These are phyloP conservation scores for Epichloe elymi DNA, from an alignment of 2,329 filamentous ascomycete species.

Conservation along the genomic window DNA sequence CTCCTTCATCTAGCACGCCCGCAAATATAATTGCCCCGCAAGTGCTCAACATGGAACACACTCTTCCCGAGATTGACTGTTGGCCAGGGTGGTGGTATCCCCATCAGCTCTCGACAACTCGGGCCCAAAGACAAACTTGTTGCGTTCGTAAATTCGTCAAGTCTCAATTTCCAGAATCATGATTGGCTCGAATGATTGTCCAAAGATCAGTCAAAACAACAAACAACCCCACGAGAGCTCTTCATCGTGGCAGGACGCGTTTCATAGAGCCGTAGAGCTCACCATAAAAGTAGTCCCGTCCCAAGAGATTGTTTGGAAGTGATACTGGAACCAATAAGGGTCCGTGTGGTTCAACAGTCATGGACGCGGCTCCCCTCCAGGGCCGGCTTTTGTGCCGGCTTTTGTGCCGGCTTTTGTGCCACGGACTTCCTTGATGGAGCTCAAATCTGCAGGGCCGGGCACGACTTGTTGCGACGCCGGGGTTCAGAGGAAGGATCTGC, in stretches of 20 bases:
- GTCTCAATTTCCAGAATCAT: neutral
- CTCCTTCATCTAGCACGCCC: neutral
- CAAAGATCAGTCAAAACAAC: conserved; percentile 2
- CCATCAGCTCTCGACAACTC: neutral
- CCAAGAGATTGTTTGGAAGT: neutral
- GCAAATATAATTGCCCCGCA: neutral
- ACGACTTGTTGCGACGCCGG: no score
- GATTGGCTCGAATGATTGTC: neutral
- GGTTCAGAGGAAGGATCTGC: no score
- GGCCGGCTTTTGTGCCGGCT: no score
- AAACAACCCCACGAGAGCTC: neutral
- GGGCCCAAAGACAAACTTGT: neutral
- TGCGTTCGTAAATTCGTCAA: neutral
- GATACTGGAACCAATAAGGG: neutral
- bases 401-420: no score
- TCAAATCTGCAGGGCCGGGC: no score
- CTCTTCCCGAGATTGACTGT: neutral
- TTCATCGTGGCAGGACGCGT: conserved; percentile 1
- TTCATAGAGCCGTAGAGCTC: neutral
- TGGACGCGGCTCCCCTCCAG: no score
- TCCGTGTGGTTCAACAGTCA: no score
- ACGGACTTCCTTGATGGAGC: no score
- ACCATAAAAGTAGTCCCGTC: neutral
- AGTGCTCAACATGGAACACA: neutral
- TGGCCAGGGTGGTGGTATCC: neutral